Evolutionary conservation across 139 green algal genomes (phyloP).

Genomic region (Coccomyxa sp.): DNA sequence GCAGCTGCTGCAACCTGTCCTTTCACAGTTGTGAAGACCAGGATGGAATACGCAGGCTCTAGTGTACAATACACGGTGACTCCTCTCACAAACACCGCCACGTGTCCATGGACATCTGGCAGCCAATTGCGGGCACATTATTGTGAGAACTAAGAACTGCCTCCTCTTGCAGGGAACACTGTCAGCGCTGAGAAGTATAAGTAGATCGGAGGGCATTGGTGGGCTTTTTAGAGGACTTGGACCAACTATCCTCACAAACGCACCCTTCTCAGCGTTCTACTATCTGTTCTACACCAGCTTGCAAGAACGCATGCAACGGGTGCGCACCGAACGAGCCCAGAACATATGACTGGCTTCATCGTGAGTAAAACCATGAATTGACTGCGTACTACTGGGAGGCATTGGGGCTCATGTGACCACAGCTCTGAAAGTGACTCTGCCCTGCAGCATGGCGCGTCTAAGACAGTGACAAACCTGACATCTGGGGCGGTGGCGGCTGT

Average conservation of each 20-base stretch:
- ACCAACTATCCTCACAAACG: constrained; percentile 75
- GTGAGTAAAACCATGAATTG: too few species aligned
- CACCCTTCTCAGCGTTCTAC: constrained; percentile 91
- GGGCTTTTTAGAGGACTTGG: constrained; percentile 70
- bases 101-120: neutral
- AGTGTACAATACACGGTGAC: constrained; percentile 16
- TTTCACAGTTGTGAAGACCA: constrained; percentile 92
- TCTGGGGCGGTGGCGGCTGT: constrained; percentile 63
- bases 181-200: constrained; percentile 58
- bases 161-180: constrained; percentile 37
- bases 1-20: constrained; percentile 76
- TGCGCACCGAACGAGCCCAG: neutral
- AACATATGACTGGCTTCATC: too few species aligned
- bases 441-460: constrained; percentile 21
- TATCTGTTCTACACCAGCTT: constrained; percentile 86
- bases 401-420: too few species aligned
- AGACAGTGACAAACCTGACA: constrained; percentile 58
- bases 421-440: neutral
- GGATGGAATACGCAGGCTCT: constrained; percentile 81
- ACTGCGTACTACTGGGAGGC: too few species aligned
- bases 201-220: constrained; percentile 41
- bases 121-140: neutral
- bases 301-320: constrained; percentile 34
- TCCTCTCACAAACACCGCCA: neutral
- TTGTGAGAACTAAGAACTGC: neutral